Evolutionary conservation across 2,329 filamentous ascomycete species (phyloP).

Genomic region (Sporothrix luriei): DNA sequence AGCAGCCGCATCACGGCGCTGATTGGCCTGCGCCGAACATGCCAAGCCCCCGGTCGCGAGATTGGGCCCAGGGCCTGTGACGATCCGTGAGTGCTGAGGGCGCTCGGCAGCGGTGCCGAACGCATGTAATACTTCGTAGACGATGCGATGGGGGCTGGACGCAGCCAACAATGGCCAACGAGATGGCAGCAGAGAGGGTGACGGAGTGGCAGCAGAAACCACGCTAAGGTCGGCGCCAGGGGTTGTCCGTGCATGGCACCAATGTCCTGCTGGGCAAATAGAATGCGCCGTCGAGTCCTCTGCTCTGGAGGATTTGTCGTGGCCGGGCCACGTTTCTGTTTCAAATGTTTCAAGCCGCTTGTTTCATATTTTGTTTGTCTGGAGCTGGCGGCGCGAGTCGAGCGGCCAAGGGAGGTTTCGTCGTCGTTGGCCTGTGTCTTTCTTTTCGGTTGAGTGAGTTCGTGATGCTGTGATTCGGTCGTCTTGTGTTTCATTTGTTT

Average conservation of each 20-base stretch:
- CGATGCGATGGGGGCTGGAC: neutral
- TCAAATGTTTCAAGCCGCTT: constrained; percentile 24
- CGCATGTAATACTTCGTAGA: neutral
- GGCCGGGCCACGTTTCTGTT: neutral
- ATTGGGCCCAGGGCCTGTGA: neutral
- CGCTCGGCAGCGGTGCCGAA: constrained; percentile 7
- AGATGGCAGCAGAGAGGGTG: neutral
- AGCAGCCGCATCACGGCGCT: neutral
- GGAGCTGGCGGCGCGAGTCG: neutral
- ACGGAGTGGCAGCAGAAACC: neutral
- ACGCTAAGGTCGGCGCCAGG: constrained; percentile 24
- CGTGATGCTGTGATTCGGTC: neutral
- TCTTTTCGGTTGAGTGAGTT: neutral
- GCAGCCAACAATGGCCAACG: neutral
- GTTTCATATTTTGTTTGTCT: constrained; percentile 21
- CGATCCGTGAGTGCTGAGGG: constrained; percentile 2
- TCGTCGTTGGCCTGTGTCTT: neutral
- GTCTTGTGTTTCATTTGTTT: constrained; percentile 13
- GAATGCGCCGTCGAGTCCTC: neutral
- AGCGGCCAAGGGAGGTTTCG: neutral
- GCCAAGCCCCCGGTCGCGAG: neutral
- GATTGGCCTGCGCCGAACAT: constrained; percentile 16
- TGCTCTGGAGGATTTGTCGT: neutral
- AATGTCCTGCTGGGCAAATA: constrained; percentile 24
- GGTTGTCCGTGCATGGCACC: constrained; percentile 10